Evolutionary conservation across 768 basidiomycete species (phyloP), one percentile per base, ranked within the genome.

Genomic region (Podaxis mareebaensis): DNA sequence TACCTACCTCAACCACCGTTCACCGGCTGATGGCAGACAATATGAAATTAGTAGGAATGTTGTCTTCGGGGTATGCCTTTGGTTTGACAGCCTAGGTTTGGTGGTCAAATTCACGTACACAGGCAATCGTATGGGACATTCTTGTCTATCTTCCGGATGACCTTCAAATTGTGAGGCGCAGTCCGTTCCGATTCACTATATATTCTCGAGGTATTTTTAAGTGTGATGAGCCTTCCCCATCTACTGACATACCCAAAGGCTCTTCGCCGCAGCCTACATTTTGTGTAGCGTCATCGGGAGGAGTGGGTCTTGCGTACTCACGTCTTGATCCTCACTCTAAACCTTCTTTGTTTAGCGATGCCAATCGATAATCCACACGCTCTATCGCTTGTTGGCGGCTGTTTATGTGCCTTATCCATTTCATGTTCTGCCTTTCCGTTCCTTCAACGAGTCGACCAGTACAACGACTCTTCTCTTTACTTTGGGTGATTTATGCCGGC

Each of bases 401-500:
- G 40, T 42, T 17, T 42, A 42, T 42, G 4, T 33, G 30, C 28
- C 10, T 8, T 54, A 33, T 54, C 53, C 13, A 36, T 54, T 22
- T 5, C 1, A 36, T 38, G 53, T 38, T 71, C 71, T 1, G 65
- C 72, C 2, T 64, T 73, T 13, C 70, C 76, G 5, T 74, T 77
- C 61, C 73, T 76, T 57, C 69, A 72, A 53, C 68, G 74, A 15
- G 73, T 73, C 71, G 60, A 44, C 15, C 57, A 4, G 52, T 74
- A 39, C 66, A 68, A 2, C 56, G 52, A 5, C 36, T 72, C 30
- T 76, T 77, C 56, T 68, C 67, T 40, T 0, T 69, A 20, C 62
- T 76, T 3, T 74, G 75, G 68, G 62, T 78, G 4, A 63, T 53
- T 0, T 71, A 69, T 15, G 57, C 76, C 6, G 71, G 66, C 4